phyloP scores from a whole-genome alignment of 1,139 yeast species.

The Debaryomycetaceae sp. region DNA sequence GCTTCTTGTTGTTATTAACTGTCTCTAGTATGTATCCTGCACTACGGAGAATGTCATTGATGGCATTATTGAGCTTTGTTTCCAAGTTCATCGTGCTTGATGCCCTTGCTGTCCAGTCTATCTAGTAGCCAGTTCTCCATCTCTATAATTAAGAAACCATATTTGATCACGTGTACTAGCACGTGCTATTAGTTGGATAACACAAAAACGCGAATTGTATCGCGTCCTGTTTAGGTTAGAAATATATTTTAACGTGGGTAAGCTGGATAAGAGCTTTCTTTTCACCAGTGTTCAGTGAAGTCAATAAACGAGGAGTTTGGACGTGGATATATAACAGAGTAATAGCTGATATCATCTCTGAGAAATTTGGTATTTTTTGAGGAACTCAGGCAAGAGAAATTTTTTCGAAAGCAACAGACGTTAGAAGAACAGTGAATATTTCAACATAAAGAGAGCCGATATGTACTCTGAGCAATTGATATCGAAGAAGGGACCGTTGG shows the following conservation, averaged over 20 bases:
- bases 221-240: not conserved
- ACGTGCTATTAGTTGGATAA: not conserved
- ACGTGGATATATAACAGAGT: too few relatives aligned
- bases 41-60: slow-evolving; percentile 41
- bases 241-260: slow-evolving; percentile 7
- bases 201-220: slow-evolving; percentile 4
- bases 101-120: not conserved
- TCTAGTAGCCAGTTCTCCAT: too few relatives aligned
- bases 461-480: slow-evolving; percentile 45
- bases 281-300: not conserved
- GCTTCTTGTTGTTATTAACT: slow-evolving; percentile 40
- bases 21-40: slow-evolving; percentile 46
- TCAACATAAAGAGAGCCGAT: slow-evolving; percentile 11
- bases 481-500: slow-evolving; percentile 76
- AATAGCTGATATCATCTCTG: too few relatives aligned
- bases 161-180: not conserved
- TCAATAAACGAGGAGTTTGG: too few relatives aligned
- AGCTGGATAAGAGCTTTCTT: not conserved
- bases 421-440: not conserved
- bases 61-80: slow-evolving; percentile 36
- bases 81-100: slow-evolving; percentile 29
- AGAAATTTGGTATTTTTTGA: too few relatives aligned
- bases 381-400: too few relatives aligned
- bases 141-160: not conserved
- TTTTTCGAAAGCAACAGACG: not conserved